phyloP scores from a whole-genome alignment of 371 early-diverging fungal species.

The Mucor irregularis region DNA sequence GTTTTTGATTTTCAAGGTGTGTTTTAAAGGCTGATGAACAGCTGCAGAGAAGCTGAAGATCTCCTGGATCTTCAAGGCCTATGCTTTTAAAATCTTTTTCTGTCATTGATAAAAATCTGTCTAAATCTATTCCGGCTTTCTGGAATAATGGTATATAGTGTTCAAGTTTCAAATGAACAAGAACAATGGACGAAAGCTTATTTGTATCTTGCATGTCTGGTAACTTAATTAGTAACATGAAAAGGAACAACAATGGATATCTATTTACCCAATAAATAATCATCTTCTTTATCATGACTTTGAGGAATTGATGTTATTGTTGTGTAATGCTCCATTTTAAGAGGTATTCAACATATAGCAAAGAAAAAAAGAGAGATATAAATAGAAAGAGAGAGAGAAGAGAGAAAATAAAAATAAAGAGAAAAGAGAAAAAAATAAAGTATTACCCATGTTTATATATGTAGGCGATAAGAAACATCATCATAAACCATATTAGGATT shows the following conservation, averaged over 20 bases:
- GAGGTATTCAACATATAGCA: background rate
- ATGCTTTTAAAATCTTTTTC: conserved; percentile 28
- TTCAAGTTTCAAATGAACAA: conserved; percentile 29
- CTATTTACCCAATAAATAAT: background rate
- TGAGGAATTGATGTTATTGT: background rate
- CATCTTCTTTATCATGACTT: conserved; percentile 2
- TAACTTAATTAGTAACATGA: background rate
- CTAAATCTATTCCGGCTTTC: conserved; percentile 24
- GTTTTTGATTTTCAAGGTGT: conserved; percentile 27
- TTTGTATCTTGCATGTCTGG: too few species aligned
- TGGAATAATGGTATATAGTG: conserved; percentile 36
- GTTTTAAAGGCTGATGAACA: conserved; percentile 25
- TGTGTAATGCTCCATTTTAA: background rate
- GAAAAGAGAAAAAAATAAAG: background rate
- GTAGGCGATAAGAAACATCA: background rate
- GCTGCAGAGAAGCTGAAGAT: conserved; percentile 22
- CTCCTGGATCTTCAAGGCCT: conserved; percentile 28
- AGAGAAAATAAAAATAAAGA: conserved; percentile 1
- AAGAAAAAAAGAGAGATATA: too few species aligned
- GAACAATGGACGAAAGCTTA: conserved; percentile 24
- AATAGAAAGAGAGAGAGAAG: background rate
- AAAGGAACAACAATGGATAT: background rate
- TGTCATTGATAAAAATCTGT: conserved; percentile 25
- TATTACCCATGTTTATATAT: conserved; percentile 2
- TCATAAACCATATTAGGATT: background rate